Evolutionary conservation across 768 basidiomycete species (phyloP), one percentile per base, ranked within the genome.

Genomic region (Rhodotorula graminis): DNA sequence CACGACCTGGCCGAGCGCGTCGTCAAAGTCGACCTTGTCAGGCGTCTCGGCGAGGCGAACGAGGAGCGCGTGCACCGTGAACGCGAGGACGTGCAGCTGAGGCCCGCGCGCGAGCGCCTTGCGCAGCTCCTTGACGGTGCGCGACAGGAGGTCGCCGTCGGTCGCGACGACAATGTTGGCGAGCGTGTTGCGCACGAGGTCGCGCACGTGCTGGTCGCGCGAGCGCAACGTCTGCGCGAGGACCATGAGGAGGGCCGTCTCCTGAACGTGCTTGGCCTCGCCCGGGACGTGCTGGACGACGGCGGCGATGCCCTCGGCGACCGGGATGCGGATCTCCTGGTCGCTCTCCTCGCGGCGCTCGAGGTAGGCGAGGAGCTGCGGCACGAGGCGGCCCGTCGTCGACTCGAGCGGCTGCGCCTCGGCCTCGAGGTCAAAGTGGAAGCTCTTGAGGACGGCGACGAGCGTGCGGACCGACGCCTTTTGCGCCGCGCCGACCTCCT

Each of bases 191-290:
- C 92, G 85, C 12, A 88, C 86, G 50, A 94, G 84, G 77, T 96
- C 93, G 70, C 96, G 85, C 2, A 91, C 92, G 76, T 97, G 93
- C 79, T 94, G 92, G 23, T 93, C 93, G 76, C 87, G 89, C 80
- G 92, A 96, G n/a, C 92, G 89, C 53, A 99, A 84, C 50, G 90
- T 88, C 78, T 98, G 95, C 77, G 89, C 88, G 67, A 97, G 85
- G 33, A 90, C 87, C 3, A 92, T 97, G 71, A 98, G 79, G 21
- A 97, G 83, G 40, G 88, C 86, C 0, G 86, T 82, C 33, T 93
- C 85, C 74, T 96, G 92, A 0, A 86, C 82, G 47, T 88, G 85
- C 18, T 88, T 86, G 0, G 83, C 81, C 2, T 84, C 81, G 25
- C 82, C 81, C 0, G 96, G 94, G 40, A 98, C 86, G 78, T 91